Percentiles rank a stretch among this genome's conserved stretches.
These are phyloP conservation scores for Fusarium coffeatum DNA, from an alignment of 2,329 filamentous ascomycete species.

Conservation along the genomic window DNA sequence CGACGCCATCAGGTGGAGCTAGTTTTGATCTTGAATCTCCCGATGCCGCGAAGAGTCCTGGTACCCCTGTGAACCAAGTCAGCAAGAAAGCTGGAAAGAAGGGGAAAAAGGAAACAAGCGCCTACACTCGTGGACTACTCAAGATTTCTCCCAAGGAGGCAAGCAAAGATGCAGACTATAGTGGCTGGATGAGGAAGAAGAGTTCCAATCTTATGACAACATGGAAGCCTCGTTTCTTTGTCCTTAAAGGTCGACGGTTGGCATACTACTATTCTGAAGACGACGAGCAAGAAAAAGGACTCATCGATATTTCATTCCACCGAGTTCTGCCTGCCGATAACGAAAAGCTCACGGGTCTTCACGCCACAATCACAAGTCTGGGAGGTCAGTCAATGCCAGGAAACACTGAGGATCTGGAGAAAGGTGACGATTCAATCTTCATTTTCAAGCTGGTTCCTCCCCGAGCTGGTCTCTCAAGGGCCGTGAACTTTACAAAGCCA, in stretches of 20 bases:
- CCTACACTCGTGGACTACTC: constrained; percentile 86
- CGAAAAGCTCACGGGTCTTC: constrained; percentile 88
- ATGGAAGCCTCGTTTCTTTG: constrained; percentile 97
- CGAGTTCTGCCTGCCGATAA: constrained; percentile 95
- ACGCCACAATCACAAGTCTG: constrained; percentile 89
- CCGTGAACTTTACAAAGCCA: constrained; percentile 97
- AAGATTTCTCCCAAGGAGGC: constrained; percentile 86
- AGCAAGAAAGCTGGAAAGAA: constrained; percentile 71
- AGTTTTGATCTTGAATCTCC: constrained; percentile 86
- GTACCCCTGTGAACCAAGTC: constrained; percentile 59
- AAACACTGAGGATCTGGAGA: constrained; percentile 56
- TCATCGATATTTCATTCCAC: constrained; percentile 98
- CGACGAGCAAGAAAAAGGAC: constrained; percentile 90
- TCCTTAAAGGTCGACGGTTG: constrained; percentile 88
- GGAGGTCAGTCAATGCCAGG: constrained; percentile 53
- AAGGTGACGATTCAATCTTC: constrained; percentile 80
- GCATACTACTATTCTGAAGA: constrained; percentile 97
- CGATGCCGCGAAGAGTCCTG: constrained; percentile 69
- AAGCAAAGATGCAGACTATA: constrained; percentile 89
- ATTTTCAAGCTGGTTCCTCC: constrained; percentile 98
- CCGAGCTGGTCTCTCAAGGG: constrained; percentile 84
- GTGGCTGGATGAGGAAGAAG: constrained; percentile 99
- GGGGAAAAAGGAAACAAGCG: constrained; percentile 93
- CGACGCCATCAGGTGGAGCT: constrained; percentile 70
- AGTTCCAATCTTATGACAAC: constrained; percentile 96